phyloP scores from a whole-genome alignment of 768 basidiomycete species.

The Rhodosporidiobolus sp. region DNA sequence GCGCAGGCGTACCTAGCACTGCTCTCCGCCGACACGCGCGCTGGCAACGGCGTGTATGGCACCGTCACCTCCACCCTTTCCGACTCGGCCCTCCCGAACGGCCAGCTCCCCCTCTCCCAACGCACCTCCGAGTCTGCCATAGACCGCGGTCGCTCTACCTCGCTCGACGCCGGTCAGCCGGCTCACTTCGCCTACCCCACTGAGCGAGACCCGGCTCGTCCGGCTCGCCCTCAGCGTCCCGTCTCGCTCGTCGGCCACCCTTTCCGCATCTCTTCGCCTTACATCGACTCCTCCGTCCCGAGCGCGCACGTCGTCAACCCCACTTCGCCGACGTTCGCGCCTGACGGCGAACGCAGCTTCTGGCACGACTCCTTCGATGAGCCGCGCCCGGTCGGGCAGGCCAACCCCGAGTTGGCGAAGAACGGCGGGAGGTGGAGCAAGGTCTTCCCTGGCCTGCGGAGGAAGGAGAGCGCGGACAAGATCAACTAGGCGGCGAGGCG shows the following conservation, averaged over 20 bases:
- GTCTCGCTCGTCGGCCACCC: constrained; percentile 4
- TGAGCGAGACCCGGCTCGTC: no score
- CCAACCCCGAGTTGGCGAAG: background rate
- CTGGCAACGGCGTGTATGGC: background rate
- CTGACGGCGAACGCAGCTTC: background rate
- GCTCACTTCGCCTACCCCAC: no score
- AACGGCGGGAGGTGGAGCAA: constrained; percentile 11
- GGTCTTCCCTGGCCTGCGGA: background rate
- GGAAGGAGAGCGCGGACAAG: background rate
- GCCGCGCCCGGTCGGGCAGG: no score
- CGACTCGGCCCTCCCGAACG: no score
- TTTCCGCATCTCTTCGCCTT: background rate
- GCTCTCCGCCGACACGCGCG: background rate
- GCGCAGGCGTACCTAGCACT: constrained; percentile 12
- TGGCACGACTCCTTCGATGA: constrained; percentile 1
- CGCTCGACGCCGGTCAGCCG: no score
- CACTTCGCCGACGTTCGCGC: background rate
- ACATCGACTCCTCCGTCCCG: background rate
- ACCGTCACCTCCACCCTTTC: background rate
- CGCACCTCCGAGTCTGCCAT: no score
- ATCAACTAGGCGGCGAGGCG: background rate
- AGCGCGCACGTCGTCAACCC: no score
- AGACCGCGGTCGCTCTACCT: no score
- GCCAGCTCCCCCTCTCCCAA: background rate
- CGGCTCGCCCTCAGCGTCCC: background rate